Evolutionary conservation across 106 monocot species (phyloP).

Genomic region (Alisma plantagoaquatica): DNA sequence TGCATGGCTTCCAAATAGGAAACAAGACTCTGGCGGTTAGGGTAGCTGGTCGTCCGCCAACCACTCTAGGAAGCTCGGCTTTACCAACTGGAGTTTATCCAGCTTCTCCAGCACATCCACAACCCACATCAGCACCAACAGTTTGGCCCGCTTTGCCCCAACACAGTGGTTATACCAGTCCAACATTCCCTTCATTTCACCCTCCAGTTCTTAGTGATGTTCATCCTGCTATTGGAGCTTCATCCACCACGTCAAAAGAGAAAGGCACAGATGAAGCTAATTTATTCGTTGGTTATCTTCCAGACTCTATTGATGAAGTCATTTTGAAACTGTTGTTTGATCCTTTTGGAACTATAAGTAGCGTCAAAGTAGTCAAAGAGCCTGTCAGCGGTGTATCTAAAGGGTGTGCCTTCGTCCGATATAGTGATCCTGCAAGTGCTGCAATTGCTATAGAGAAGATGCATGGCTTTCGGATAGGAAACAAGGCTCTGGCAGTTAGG

Average conservation of each 20-base stretch:
- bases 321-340: no score
- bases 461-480: no score
- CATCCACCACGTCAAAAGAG: no score
- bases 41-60: constrained; percentile 12
- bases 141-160: no score
- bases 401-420: constrained; percentile 22
- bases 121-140: no score
- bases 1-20: constrained; percentile 48
- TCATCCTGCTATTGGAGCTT: no score
- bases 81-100: background rate
- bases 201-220: no score
- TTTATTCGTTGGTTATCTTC: constrained; percentile 29
- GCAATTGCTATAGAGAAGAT: no score
- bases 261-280: constrained; percentile 22
- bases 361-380: constrained; percentile 14
- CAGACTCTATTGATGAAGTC: constrained; percentile 16
- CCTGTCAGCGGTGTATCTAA: constrained; percentile 29
- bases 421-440: no score
- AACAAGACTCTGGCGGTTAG: constrained; percentile 32
- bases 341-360: constrained; percentile 23
- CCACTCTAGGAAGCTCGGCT: no score
- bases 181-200: no score
- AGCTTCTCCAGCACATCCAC: background rate
- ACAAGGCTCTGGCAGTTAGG: constrained; percentile 22
- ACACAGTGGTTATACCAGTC: no score